Conservation (phyloP, 768 basidiomycete species). For the Mycena metata region DNA sequence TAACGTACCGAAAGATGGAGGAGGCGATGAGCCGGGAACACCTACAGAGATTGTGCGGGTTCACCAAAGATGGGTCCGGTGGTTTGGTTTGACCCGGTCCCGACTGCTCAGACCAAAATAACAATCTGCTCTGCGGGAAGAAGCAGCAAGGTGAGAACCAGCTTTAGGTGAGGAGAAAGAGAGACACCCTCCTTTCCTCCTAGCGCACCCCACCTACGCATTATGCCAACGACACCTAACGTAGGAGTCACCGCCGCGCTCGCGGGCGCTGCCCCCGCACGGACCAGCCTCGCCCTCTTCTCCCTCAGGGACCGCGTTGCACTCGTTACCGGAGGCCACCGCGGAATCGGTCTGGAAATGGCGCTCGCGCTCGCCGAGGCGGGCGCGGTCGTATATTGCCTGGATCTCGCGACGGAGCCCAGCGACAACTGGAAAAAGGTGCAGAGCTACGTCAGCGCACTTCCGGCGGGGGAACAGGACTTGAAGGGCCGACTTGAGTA, state of each 20-base stretch:
- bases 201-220: too few species aligned
- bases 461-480: constrained; percentile 40
- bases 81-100: too few species aligned
- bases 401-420: constrained; percentile 67
- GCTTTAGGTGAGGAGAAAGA: too few species aligned
- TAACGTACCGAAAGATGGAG: too few species aligned
- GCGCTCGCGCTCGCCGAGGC: constrained; percentile 77
- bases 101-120: too few species aligned
- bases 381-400: constrained; percentile 71
- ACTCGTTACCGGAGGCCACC: constrained; percentile 73
- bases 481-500: constrained; percentile 63
- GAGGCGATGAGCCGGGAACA: too few species aligned
- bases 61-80: too few species aligned
- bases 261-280: neutral
- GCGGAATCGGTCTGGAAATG: constrained; percentile 86
- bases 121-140: too few species aligned
- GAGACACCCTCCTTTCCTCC: too few species aligned
- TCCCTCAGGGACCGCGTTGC: constrained; percentile 55
- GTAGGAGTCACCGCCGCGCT: constrained; percentile 8
- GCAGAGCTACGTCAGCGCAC: constrained; percentile 60
- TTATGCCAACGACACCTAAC: too few species aligned
- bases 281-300: constrained; percentile 4
- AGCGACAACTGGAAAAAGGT: constrained; percentile 63
- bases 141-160: too few species aligned
- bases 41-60: too few species aligned